Evolutionary conservation across 495 filamentous ascomycete genomes (phyloP), one percentile per base, ranked within the genome.

Genomic region (Xylaria flabelliformis): DNA sequence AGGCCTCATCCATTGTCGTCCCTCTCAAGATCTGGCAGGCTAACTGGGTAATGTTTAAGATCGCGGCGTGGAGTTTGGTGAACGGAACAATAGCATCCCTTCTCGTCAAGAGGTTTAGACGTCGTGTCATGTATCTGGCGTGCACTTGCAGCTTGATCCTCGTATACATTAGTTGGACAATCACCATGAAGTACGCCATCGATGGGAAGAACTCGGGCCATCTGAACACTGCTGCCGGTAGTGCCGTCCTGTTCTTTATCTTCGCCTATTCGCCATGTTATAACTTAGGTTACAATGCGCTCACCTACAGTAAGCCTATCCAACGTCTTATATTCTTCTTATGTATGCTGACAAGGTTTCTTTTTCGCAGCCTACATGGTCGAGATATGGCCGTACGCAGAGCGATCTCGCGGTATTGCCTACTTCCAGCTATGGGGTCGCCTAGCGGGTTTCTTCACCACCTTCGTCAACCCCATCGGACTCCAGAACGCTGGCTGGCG

Each of bases 381-480:
- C 36, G 90, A 92, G 71, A 76, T 91, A 8, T 92, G 89, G 83
- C 90, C 90, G 3, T 91, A 86, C 78, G 83, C 87, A 3, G 84
- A 87, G 70, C 86, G 90, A 24, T 87, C 88, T 29, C 83, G 87
- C 42, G 90, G 90, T 74, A 86, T 91, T 69, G 85, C 88, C 10
- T 84, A 88, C 74, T 90, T 90, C 80, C 88, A 91, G 82, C 86
- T 89, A 71, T 91, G 87, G 73, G 85, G 89, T 41, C 82, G 82
- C 42, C 67, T 83, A 19, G 81, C 82, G 19, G 44, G 76, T 32
- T 84, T 84, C 79, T 85, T 85, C 76, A 84, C 82, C 24, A 90
- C 85, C 44, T 91, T 88, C 61, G 88, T 91, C 71, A 92, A 92
- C 78, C 90, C 90, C 8, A 89, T 92, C 59, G 90, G 88, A 21